Evolutionary conservation across 1,284 basidiomycete species (phyloP), one percentile per base, ranked within the genome.

Genomic region (Cryptococcus sp.): DNA sequence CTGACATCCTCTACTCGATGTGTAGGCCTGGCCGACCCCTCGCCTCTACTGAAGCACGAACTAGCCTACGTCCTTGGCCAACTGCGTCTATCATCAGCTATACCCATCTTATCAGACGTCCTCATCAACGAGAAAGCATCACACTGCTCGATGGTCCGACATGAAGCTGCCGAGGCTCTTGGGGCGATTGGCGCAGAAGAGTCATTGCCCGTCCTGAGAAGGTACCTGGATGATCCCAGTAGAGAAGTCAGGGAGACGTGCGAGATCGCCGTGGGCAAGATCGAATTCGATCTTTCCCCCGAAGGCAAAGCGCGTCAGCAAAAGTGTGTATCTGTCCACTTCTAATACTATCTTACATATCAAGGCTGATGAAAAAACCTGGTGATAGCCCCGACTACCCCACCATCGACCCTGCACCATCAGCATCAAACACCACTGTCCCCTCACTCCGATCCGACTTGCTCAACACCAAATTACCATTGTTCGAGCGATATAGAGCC

Each of bases 111-210:
- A 3, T 88, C 90, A 75, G 76, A 80, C 2, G 89, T 96, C 5
- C 83, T 99, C 34, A 81, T 84, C 58, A 93, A 99, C 79, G 57
- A 62, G 1, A 56, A 65, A 11, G 69, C 67, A 10, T 34, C 62
- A 52, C 77, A 79, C 58, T 77, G 77, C 58, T 88, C 92, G 1
- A 99, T 99, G 96, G 96, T 99, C 57, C 83, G 95, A 55, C 95
- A 99, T 80, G 95, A 99, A 89, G 94, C 96, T 23, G 96, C 96
- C 19, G 96, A 99, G 80, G 95, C 96, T 3, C 89, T 99, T 82
- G 96, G 95, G 45, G 96, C 96, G 1, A 92, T 99, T 54, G 92
- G 89, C 8, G 82, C 85, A 20, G 74, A 82, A 3, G 69, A 79
- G 0, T 89, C 90, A 5, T 76, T 95, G 19, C 84, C 87, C 2